These are phyloP conservation scores for Blastomyces percursus DNA, from an alignment of 2,329 filamentous ascomycete species.

Conservation along the genomic window DNA sequence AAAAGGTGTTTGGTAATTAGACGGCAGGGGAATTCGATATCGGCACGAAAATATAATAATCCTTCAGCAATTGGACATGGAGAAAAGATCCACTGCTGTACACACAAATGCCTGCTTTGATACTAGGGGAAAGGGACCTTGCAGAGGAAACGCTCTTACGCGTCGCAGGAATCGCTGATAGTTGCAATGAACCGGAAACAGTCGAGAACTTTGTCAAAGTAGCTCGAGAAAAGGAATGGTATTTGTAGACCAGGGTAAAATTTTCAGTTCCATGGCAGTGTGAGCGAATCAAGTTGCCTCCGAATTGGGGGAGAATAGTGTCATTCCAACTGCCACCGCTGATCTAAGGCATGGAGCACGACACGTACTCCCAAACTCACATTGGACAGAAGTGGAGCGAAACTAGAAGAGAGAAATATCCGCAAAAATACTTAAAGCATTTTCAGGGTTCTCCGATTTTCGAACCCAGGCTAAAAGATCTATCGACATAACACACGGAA, in stretches of 20 bases:
- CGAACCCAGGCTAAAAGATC: constrained; percentile 1
- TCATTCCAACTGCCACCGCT: not conserved
- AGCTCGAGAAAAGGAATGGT: not conserved
- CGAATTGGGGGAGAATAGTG: not conserved
- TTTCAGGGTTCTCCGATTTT: constrained; percentile 8
- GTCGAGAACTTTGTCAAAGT: not conserved
- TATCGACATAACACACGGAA: constrained; percentile 16
- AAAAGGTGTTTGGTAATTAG: constrained; percentile 42
- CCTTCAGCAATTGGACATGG: constrained; percentile 57
- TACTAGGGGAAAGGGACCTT: not conserved
- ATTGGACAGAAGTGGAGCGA: not conserved
- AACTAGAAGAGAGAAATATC: not conserved
- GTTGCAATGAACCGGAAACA: not conserved
- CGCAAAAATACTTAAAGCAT: not conserved
- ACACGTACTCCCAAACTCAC: not conserved
- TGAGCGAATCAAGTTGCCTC: constrained; percentile 12
- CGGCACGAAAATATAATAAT: constrained; percentile 51
- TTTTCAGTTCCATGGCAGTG: not conserved
- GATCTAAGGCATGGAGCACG: not conserved
- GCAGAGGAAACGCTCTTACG: not conserved
- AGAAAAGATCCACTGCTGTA: constrained; percentile 52
- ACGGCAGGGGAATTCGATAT: constrained; percentile 40
- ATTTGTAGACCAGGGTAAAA: not conserved
- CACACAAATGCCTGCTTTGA: constrained; percentile 53
- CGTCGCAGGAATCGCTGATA: not conserved